Percentiles rank a stretch among this genome's conserved stretches.
Evolutionary conservation across 2,329 filamentous ascomycete genomes (phyloP).

Genomic region (Cladosporium sp.): DNA sequence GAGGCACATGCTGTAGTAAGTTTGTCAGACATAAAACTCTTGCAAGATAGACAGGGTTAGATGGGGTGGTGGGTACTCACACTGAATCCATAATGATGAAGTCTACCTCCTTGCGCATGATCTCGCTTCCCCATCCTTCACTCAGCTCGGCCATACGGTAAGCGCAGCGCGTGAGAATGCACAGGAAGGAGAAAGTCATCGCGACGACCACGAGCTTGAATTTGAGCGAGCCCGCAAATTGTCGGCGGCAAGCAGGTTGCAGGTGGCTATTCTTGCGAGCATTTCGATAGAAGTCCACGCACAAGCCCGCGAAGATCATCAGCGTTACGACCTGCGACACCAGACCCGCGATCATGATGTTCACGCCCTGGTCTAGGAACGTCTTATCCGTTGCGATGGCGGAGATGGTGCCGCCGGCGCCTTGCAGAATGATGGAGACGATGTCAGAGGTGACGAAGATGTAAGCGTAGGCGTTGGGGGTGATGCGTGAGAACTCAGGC

Average conservation of each 20-base stretch:
- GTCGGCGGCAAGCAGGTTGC: conserved; percentile 13
- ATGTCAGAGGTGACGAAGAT: conserved; percentile 61
- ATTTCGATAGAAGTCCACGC: conserved; percentile 35
- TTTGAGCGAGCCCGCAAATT: background rate
- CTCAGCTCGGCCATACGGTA: conserved; percentile 51
- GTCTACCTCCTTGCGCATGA: background rate
- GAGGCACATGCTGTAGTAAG: background rate
- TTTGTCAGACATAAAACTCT: background rate
- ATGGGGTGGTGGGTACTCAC: background rate
- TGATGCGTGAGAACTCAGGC: conserved; percentile 28
- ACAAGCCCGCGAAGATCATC: conserved; percentile 47
- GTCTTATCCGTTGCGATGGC: conserved; percentile 35
- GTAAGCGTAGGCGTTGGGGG: conserved; percentile 46
- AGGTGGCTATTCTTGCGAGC: conserved; percentile 20
- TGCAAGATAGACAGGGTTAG: background rate
- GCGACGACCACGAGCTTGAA: conserved; percentile 11
- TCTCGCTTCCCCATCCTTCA: background rate
- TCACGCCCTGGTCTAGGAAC: conserved; percentile 44
- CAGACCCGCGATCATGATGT: conserved; percentile 59
- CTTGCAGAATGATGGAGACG: conserved; percentile 57
- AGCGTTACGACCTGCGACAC: conserved; percentile 57
- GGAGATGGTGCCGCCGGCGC: conserved; percentile 54
- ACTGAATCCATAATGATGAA: conserved; percentile 2
- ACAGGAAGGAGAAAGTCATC: conserved; percentile 45
- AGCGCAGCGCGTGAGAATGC: conserved; percentile 51